phyloP scores from a whole-genome alignment of 768 basidiomycete genomes.

The Holtermannia corniformis region DNA sequence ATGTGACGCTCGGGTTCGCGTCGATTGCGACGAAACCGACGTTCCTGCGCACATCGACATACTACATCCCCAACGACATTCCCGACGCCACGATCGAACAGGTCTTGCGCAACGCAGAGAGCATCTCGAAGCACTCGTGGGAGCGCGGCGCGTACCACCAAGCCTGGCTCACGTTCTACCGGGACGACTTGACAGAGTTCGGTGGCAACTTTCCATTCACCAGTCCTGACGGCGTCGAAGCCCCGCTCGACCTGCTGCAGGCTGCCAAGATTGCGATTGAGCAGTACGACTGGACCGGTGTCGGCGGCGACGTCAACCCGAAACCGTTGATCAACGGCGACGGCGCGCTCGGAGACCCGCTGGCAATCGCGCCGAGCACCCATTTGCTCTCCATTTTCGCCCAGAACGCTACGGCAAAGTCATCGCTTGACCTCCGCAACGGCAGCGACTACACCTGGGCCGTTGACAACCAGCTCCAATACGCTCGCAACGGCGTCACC shows the following conservation, averaged over 20 bases:
- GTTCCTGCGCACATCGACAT: background rate
- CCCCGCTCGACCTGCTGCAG: constrained; percentile 8
- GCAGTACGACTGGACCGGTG: constrained; percentile 11
- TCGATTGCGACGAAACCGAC: background rate
- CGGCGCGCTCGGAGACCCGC: constrained; percentile 12
- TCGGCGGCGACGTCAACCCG: background rate
- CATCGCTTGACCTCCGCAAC: background rate
- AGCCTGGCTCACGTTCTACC: constrained; percentile 6
- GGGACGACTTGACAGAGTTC: constrained; percentile 8
- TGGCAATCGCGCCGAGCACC: constrained; percentile 1
- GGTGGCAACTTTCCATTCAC: background rate
- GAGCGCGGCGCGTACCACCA: constrained; percentile 9
- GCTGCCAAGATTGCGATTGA: constrained; percentile 5
- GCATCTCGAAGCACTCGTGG: constrained; percentile 11
- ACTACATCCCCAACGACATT: background rate
- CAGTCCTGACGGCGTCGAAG: background rate
- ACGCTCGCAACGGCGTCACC: constrained; percentile 5
- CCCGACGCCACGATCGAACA: background rate
- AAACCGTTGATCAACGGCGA: constrained; percentile 9
- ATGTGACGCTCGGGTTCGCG: background rate
- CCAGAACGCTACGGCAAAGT: background rate
- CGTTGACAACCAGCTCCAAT: constrained; percentile 10
- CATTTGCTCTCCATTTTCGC: constrained; percentile 8
- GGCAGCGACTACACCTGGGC: constrained; percentile 16
- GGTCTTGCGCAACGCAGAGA: constrained; percentile 5